Percentiles rank a stretch among this genome's conserved stretches.
phyloP scores from a whole-genome alignment of 1,284 basidiomycete genomes.

The Vanrija sp. region DNA sequence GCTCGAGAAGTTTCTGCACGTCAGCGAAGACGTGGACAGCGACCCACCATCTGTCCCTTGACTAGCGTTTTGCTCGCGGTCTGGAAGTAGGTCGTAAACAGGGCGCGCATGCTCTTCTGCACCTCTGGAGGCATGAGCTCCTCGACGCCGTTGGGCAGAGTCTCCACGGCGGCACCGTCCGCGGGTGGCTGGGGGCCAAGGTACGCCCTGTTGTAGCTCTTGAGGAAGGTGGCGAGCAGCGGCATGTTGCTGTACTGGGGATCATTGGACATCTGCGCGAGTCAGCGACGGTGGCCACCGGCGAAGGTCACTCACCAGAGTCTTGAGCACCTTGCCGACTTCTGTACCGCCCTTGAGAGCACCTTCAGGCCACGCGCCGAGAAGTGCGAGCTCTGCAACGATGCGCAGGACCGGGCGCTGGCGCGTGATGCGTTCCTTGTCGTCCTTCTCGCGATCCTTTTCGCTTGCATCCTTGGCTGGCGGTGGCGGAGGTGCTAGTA shows the following conservation, averaged over 20 bases:
- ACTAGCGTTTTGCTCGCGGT: slow-evolving; percentile 84
- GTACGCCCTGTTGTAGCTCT: slow-evolving; percentile 73
- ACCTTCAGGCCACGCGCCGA: slow-evolving; percentile 60
- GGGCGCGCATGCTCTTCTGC: slow-evolving; percentile 81
- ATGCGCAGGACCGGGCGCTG: slow-evolving; percentile 83
- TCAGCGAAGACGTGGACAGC: not conserved
- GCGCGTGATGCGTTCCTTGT: slow-evolving; percentile 68
- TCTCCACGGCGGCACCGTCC: slow-evolving; percentile 14
- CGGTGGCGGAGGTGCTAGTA: slow-evolving; percentile 57
- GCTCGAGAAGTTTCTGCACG: slow-evolving; percentile 81
- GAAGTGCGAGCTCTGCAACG: slow-evolving; percentile 81
- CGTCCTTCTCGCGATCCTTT: slow-evolving; percentile 87
- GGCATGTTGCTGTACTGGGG: slow-evolving; percentile 79
- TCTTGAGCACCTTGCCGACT: slow-evolving; percentile 61
- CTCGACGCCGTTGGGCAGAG: slow-evolving; percentile 54
- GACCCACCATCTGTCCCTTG: slow-evolving; percentile 77
- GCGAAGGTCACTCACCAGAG: slow-evolving; percentile 60
- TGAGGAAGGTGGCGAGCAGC: slow-evolving; percentile 76
- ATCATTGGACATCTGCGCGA: slow-evolving; percentile 72
- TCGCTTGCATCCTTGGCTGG: slow-evolving; percentile 39
- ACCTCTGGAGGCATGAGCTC: slow-evolving; percentile 78
- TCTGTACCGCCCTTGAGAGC: slow-evolving; percentile 66
- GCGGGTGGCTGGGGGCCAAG: slow-evolving; percentile 60
- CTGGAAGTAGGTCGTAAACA: slow-evolving; percentile 91
- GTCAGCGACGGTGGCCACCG: not conserved